Base-by-base conservation (phyloP, 352 stramenopile genomes). In the Chrysophaeum taylorii region DNA sequence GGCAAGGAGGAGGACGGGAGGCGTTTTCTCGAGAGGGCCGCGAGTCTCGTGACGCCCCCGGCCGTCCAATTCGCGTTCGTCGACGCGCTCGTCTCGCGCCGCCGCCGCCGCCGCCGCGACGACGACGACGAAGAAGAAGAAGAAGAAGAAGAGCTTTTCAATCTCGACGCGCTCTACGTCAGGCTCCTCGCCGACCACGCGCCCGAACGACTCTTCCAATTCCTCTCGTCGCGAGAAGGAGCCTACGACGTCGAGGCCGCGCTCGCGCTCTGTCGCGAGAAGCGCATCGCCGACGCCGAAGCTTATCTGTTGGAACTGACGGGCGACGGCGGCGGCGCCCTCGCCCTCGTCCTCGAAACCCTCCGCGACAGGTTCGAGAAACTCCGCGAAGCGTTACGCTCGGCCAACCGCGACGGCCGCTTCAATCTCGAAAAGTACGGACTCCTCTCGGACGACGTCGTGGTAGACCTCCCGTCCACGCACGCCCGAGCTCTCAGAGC, bases 301-400 rank as follows among this genome's bases (percentile, higher is more conserved):
- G 90, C 90, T 2, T 96, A 96, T 75, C 72, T 97, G 57, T 79
- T 96, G 7, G 92, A 97, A 70, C 81, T 87, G 37, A 95, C 89
- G 57, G 92, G 90, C 36, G 90, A 96, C 75, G 90, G 95, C 1
- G 92, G 84, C n/a, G 89, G 89, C 43, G 90, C 89, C 14, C 76
- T 97, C 16, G 90, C 89, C 43, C 76, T 96, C 14, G 96, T 96
- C 73, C 74, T 97, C 21, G 81, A 93, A 75, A 95, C 84, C 33
- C 75, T 97, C 45, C 89, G 96, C 68, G 88, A 91, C 72, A 89
- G 93, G 66, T 83, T 96, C 52, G 94, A 95, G 79, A 86, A 87
- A 35, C 74, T 97, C 15, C 92, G 92, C 69, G 84, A 82, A 27
- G 86, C 88, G 18, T 67, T 95, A 4, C 82, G 87, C 66, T 41